phyloP scores from a whole-genome alignment of 805 yeast genomes.

The Cyberlindnera euphorbiae region DNA sequence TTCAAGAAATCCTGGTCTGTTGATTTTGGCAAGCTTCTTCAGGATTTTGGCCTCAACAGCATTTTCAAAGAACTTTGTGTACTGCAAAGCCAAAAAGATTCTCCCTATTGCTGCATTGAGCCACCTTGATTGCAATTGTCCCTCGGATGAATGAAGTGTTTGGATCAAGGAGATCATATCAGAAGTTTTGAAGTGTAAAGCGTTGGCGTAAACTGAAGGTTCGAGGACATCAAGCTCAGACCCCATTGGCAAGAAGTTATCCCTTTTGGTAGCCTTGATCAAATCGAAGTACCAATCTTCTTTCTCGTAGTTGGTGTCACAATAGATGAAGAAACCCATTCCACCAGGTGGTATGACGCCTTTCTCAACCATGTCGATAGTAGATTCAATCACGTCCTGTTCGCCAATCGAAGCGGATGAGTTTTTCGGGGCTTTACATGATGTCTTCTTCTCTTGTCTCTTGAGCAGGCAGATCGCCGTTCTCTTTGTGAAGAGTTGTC shows the following conservation, averaged over 20 bases:
- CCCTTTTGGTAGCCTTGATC: constrained; percentile 64
- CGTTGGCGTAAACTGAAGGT: constrained; percentile 63
- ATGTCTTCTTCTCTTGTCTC: constrained; percentile 31
- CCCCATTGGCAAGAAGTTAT: constrained; percentile 17
- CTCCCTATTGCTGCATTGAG: constrained; percentile 84
- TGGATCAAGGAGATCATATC: constrained; percentile 74
- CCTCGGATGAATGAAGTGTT: constrained; percentile 74
- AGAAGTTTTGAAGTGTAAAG: constrained; percentile 65
- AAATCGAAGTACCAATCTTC: constrained; percentile 93
- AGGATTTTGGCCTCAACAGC: constrained; percentile 55
- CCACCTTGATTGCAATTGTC: constrained; percentile 84
- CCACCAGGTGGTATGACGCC: constrained; percentile 28
- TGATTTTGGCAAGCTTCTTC: constrained; percentile 71
- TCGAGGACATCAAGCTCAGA: constrained; percentile 35
- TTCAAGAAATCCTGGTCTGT: constrained; percentile 83
- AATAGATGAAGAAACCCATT: constrained; percentile 55
- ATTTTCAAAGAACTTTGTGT: constrained; percentile 60
- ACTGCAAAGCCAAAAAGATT: constrained; percentile 68
- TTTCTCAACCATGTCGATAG: constrained; percentile 20
- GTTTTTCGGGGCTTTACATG: constrained; percentile 30
- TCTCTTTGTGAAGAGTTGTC: constrained; percentile 72
- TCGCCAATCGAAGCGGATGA: constrained; percentile 24
- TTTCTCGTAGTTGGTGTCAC: constrained; percentile 74
- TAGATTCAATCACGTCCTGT: constrained; percentile 11
- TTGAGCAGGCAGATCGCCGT: constrained; percentile 72